Evolutionary conservation across 2,329 filamentous ascomycete genomes (phyloP).

Genomic region (Camptophora hylomeconis): DNA sequence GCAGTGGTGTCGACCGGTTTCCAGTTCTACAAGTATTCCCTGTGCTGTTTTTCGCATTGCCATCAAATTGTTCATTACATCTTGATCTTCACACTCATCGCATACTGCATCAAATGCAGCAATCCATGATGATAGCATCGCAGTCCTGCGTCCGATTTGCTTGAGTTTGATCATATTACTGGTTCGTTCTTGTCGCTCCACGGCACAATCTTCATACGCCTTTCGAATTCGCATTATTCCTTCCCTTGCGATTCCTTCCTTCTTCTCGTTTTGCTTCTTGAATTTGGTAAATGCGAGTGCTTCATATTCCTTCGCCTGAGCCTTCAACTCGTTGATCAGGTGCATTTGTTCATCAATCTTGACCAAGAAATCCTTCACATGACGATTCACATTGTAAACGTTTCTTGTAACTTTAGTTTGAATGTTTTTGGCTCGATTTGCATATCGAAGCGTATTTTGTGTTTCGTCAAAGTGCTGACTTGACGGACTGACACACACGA

Average conservation of each 20-base stretch:
- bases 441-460: slow-evolving; percentile 93
- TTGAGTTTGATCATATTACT: slow-evolving; percentile 70
- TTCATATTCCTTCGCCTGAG: slow-evolving; percentile 83
- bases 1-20: slow-evolving; percentile 79
- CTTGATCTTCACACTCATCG: slow-evolving; percentile 55
- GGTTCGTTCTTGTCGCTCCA: slow-evolving; percentile 67
- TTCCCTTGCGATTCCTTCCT: slow-evolving; percentile 61
- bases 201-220: slow-evolving; percentile 68
- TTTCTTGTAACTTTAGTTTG: slow-evolving; percentile 99
- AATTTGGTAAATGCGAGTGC: slow-evolving; percentile 74
- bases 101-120: slow-evolving; percentile 78
- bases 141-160: slow-evolving; percentile 72
- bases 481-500: slow-evolving; percentile 93
- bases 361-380: slow-evolving; percentile 97
- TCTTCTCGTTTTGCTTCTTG: slow-evolving; percentile 78
- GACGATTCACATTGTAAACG: slow-evolving; percentile 96
- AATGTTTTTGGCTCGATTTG: slow-evolving; percentile 97
- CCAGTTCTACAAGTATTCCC: slow-evolving; percentile 77
- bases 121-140: slow-evolving; percentile 81
- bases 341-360: slow-evolving; percentile 98
- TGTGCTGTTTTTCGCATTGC: slow-evolving; percentile 78
- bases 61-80: slow-evolving; percentile 51
- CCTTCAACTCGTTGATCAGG: slow-evolving; percentile 90
- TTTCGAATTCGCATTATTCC: slow-evolving; percentile 65
- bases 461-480: slow-evolving; percentile 97